Evolutionary conservation across 2,329 filamentous ascomycete genomes (phyloP).

Genomic region (Onygena corvina): DNA sequence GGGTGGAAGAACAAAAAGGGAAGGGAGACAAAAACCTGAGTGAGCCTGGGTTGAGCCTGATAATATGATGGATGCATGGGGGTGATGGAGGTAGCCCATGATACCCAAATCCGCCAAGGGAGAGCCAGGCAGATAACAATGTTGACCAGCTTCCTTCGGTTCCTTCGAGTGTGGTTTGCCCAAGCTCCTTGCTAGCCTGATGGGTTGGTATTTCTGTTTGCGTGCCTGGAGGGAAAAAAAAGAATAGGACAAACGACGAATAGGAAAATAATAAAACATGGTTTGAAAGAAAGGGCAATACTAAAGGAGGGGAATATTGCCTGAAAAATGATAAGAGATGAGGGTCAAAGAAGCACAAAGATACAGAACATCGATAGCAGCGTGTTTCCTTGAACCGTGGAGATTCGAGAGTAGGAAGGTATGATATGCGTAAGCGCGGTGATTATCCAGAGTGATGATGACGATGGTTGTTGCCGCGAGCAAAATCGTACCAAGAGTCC

Average conservation of each 20-base stretch:
- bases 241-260: slow-evolving; percentile 1
- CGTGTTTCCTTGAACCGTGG: background rate
- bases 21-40: background rate
- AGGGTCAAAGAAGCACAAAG: slow-evolving; percentile 11
- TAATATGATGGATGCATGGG: background rate
- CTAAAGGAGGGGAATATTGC: slow-evolving; percentile 8
- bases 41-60: background rate
- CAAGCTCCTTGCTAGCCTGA: slow-evolving; percentile 5
- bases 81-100: background rate
- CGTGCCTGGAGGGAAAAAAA: background rate
- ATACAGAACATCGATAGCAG: background rate
- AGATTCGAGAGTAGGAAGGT: background rate
- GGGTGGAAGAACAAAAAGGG: background rate
- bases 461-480: slow-evolving; percentile 2
- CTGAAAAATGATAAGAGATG: slow-evolving; percentile 6
- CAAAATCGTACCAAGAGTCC: slow-evolving; percentile 9
- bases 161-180: background rate
- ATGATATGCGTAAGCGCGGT: background rate
- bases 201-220: background rate
- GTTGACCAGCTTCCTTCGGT: background rate
- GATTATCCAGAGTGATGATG: slow-evolving; percentile 1
- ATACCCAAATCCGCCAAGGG: slow-evolving; percentile 3
- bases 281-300: background rate
- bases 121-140: slow-evolving; percentile 3
- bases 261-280: slow-evolving; percentile 2